Conservation (phyloP, 2,329 filamentous ascomycete species). For the Piedraia hortae region DNA sequence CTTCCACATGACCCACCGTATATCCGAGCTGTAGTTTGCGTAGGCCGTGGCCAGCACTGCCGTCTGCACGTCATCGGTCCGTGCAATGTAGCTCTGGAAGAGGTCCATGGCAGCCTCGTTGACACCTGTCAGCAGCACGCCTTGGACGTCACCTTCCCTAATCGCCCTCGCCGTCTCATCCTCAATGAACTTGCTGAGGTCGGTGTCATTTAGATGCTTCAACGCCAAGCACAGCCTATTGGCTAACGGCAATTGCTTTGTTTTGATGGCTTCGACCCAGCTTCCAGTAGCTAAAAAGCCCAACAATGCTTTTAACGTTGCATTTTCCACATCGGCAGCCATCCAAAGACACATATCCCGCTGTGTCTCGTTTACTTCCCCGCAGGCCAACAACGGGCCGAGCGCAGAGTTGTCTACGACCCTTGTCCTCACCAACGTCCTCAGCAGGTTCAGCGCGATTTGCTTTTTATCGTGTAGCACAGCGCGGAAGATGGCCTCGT, state of each 20-base stretch:
- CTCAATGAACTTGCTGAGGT: slow-evolving; percentile 18
- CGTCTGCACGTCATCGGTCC: slow-evolving; percentile 53
- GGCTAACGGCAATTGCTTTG: slow-evolving; percentile 42
- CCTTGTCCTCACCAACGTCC: slow-evolving; percentile 37
- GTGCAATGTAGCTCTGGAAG: slow-evolving; percentile 46
- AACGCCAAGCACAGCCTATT: slow-evolving; percentile 52
- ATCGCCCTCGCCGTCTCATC: slow-evolving; percentile 31
- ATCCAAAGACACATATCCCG: slow-evolving; percentile 33
- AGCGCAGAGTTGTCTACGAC: slow-evolving; percentile 29
- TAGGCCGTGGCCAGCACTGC: slow-evolving; percentile 48
- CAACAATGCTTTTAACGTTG: slow-evolving; percentile 55
- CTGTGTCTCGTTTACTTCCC: slow-evolving; percentile 27
- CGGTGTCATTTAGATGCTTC: slow-evolving; percentile 34
- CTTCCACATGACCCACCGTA: slow-evolving; percentile 48
- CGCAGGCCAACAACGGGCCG: slow-evolving; percentile 20
- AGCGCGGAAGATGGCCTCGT: slow-evolving; percentile 49
- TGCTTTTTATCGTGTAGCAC: slow-evolving; percentile 44
- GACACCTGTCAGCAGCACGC: slow-evolving; percentile 51
- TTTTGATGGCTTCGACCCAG: slow-evolving; percentile 47
- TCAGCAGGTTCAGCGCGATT: slow-evolving; percentile 41
- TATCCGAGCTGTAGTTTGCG: slow-evolving; percentile 50
- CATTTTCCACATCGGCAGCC: slow-evolving; percentile 38
- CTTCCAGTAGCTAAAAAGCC: slow-evolving; percentile 49
- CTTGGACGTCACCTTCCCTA: slow-evolving; percentile 43
- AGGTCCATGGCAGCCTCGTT: slow-evolving; percentile 46